These are phyloP conservation scores for Aureoboletus auriporus DNA, from an alignment of 768 basidiomycete genomes.

Conservation along the genomic window DNA sequence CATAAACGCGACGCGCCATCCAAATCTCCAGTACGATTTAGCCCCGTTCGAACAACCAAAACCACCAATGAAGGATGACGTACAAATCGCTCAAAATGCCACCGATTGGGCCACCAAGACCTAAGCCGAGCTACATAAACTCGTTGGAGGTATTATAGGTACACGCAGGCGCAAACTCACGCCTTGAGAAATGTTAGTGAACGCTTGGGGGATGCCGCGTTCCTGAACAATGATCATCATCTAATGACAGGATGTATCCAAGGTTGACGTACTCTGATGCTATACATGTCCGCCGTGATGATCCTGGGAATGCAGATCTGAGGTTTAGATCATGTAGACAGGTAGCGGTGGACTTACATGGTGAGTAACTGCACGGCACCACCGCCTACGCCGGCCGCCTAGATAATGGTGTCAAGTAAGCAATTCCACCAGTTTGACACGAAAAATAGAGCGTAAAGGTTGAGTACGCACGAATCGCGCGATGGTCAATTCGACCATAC, in stretches of 20 bases:
- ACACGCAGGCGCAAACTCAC: constrained; percentile 4
- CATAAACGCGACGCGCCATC: constrained; percentile 77
- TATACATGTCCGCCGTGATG: constrained; percentile 19
- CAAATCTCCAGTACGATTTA: constrained; percentile 41
- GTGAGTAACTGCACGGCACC: constrained; percentile 20
- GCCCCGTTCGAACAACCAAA: neutral
- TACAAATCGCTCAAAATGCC: constrained; percentile 20
- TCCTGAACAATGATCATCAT: neutral
- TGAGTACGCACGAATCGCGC: too few relatives aligned
- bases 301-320: constrained; percentile 7
- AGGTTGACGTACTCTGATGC: constrained; percentile 9
- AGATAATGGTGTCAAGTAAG: neutral
- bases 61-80: too few relatives aligned
- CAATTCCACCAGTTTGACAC: too few relatives aligned
- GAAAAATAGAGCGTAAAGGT: too few relatives aligned
- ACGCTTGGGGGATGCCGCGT: constrained; percentile 38
- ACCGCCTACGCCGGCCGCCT: constrained; percentile 22
- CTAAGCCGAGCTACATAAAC: constrained; percentile 17
- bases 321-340: neutral
- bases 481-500: too few relatives aligned
- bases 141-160: too few relatives aligned
- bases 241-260: neutral
- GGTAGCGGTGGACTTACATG: constrained; percentile 8
- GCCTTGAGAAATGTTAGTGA: constrained; percentile 28
- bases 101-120: constrained; percentile 21